Percentiles rank a stretch among this genome's conserved stretches.
Evolutionary conservation across 768 basidiomycete species (phyloP).

Genomic region (Russula lepida): DNA sequence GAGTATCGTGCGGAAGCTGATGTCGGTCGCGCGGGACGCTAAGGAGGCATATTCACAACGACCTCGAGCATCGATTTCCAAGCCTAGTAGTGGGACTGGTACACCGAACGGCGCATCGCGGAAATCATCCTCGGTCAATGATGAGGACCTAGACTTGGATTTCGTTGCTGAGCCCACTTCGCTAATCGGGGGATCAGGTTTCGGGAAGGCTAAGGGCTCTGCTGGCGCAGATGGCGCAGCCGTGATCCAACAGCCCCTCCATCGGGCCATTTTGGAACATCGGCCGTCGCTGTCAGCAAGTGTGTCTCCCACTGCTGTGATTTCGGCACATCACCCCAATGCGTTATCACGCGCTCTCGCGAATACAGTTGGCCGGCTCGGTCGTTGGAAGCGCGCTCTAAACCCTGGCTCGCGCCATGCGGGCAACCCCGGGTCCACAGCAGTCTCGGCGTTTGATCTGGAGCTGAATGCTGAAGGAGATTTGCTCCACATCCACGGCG

Average conservation of each 20-base stretch:
- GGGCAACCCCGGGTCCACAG: slow-evolving; percentile 29
- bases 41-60: slow-evolving; percentile 47
- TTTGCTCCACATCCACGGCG: slow-evolving; percentile 50
- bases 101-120: slow-evolving; percentile 21
- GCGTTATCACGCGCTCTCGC: slow-evolving; percentile 68
- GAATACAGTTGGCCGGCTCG: slow-evolving; percentile 74
- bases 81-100: slow-evolving; percentile 21
- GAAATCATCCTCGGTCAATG: slow-evolving; percentile 37
- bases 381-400: slow-evolving; percentile 74
- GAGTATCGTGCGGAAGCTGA: slow-evolving; percentile 75
- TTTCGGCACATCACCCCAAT: slow-evolving; percentile 46
- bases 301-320: slow-evolving; percentile 35
- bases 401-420: slow-evolving; percentile 39
- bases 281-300: slow-evolving; percentile 31
- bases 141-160: slow-evolving; percentile 72
- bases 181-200: slow-evolving; percentile 1
- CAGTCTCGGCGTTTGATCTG: slow-evolving; percentile 64
- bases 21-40: slow-evolving; percentile 78
- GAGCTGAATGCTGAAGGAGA: slow-evolving; percentile 55
- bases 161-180: slow-evolving; percentile 49
- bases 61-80: slow-evolving; percentile 28
- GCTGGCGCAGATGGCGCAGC: slow-evolving; percentile 14
- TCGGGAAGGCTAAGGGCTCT: slow-evolving; percentile 13
- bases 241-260: slow-evolving; percentile 54
- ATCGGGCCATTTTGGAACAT: slow-evolving; percentile 42